phyloP scores from a whole-genome alignment of 495 filamentous ascomycete species.

The Podospora australis region DNA sequence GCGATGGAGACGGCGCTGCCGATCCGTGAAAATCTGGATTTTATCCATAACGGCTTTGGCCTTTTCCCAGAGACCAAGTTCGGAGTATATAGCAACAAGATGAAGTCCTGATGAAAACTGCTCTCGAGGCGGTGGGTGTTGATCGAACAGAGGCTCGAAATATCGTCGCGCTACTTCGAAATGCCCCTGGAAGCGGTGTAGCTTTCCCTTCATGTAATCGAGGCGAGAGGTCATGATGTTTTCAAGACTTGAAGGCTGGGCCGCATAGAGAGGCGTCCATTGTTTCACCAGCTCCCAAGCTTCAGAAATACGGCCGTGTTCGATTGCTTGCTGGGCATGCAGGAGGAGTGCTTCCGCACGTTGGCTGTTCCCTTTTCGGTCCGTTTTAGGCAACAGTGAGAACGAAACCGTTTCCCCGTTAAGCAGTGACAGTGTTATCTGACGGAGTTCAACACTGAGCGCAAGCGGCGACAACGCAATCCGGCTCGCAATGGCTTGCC shows the following conservation, averaged over 20 bases:
- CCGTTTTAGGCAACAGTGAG: neutral
- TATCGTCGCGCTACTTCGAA: neutral
- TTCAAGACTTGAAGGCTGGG: neutral
- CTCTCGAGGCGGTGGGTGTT: neutral
- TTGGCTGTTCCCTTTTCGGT: neutral
- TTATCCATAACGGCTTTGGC: neutral
- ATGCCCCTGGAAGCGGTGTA: neutral
- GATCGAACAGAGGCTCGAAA: neutral
- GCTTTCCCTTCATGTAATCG: neutral
- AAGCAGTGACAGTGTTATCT: neutral
- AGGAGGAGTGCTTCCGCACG: neutral
- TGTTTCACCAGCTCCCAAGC: neutral
- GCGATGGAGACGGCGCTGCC: neutral
- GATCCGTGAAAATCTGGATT: neutral
- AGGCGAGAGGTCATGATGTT: neutral
- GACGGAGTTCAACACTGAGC: neutral
- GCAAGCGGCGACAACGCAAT: neutral
- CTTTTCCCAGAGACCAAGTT: neutral
- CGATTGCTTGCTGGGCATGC: neutral
- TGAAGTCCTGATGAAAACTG: neutral
- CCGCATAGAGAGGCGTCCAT: neutral
- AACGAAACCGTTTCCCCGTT: neutral
- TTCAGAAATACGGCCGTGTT: neutral
- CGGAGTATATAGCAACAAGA: neutral
- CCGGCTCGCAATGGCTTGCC: neutral